These are phyloP conservation scores for Boletus edulis DNA, from an alignment of 768 basidiomycete species.

Conservation along the genomic window DNA sequence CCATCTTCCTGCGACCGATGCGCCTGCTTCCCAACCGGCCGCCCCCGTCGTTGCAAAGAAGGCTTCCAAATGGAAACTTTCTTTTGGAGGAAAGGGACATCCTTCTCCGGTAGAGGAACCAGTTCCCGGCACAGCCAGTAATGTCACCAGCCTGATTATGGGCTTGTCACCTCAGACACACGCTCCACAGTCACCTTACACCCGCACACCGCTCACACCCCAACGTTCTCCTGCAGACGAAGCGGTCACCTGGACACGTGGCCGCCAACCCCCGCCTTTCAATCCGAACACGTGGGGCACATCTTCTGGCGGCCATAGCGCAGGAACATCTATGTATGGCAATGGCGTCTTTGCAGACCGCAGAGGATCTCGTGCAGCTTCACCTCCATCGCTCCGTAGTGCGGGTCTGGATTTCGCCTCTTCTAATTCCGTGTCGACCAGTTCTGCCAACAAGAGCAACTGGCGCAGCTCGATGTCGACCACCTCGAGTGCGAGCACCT, in stretches of 20 bases:
- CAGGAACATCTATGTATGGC: constrained; percentile 11
- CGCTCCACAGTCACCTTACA: constrained; percentile 21
- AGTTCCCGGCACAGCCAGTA: constrained; percentile 66
- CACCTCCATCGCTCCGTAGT: constrained; percentile 60
- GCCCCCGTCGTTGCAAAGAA: constrained; percentile 58
- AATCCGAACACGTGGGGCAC: constrained; percentile 20
- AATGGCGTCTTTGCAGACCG: constrained; percentile 27
- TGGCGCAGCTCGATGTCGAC: constrained; percentile 79
- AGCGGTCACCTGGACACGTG: constrained; percentile 47
- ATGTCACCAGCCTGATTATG: constrained; percentile 76
- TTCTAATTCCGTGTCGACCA: constrained; percentile 61
- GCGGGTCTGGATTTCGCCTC: constrained; percentile 47
- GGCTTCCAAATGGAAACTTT: constrained; percentile 56
- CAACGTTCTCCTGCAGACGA: constrained; percentile 39
- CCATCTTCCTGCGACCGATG: constrained; percentile 13
- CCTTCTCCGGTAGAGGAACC: constrained; percentile 36
- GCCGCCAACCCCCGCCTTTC: constrained; percentile 37
- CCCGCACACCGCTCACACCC: constrained; percentile 29
- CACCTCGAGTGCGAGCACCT: constrained; percentile 66
- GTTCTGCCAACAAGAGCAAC: constrained; percentile 41
- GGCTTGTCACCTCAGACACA: constrained; percentile 34
- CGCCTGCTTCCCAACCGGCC: constrained; percentile 23
- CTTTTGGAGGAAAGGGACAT: constrained; percentile 64
- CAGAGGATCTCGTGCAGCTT: constrained; percentile 44
- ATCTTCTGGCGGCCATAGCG: constrained; percentile 12